phyloP scores from a whole-genome alignment of 805 yeast species.

The Ogataea naganishii region DNA sequence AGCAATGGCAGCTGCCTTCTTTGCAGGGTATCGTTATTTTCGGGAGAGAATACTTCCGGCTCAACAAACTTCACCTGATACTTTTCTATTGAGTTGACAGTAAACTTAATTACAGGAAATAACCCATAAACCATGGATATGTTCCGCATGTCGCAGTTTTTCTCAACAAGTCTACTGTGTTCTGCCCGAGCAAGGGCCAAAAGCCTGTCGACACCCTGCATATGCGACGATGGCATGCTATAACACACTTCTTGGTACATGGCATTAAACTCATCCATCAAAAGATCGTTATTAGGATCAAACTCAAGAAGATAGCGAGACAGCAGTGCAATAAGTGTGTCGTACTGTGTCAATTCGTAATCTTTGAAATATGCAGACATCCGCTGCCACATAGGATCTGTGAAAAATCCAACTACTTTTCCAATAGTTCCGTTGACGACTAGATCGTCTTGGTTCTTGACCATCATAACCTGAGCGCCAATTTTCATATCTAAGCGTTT shows the following conservation, averaged over 20 bases:
- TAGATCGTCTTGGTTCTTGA: slow-evolving; percentile 67
- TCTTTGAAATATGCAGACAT: slow-evolving; percentile 17
- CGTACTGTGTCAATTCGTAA: slow-evolving; percentile 10
- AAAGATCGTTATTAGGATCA: too few species aligned
- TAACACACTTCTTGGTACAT: too few species aligned
- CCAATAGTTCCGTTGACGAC: slow-evolving; percentile 93
- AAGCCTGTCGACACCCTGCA: too few species aligned
- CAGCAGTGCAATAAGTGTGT: neutral
- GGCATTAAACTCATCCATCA: too few species aligned
- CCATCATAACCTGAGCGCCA: slow-evolving; percentile 91
- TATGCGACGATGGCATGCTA: too few species aligned
- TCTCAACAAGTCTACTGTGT: too few species aligned
- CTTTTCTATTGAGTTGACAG: slow-evolving; percentile 23
- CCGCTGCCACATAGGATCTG: slow-evolving; percentile 17
- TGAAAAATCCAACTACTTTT: slow-evolving; percentile 48
- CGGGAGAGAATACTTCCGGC: slow-evolving; percentile 27
- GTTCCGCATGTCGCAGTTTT: too few species aligned
- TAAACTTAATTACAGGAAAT: slow-evolving; percentile 41
- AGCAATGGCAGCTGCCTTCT: slow-evolving; percentile 62
- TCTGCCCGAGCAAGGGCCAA: too few species aligned
- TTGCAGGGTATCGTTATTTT: slow-evolving; percentile 16
- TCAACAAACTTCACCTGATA: slow-evolving; percentile 22
- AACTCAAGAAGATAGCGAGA: neutral
- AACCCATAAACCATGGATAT: too few species aligned
- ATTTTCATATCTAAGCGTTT: slow-evolving; percentile 54